Evolutionary conservation across 1,139 yeast genomes (phyloP), one percentile per base, ranked within the genome.

Genomic region (Geotrichum klebahnii): DNA sequence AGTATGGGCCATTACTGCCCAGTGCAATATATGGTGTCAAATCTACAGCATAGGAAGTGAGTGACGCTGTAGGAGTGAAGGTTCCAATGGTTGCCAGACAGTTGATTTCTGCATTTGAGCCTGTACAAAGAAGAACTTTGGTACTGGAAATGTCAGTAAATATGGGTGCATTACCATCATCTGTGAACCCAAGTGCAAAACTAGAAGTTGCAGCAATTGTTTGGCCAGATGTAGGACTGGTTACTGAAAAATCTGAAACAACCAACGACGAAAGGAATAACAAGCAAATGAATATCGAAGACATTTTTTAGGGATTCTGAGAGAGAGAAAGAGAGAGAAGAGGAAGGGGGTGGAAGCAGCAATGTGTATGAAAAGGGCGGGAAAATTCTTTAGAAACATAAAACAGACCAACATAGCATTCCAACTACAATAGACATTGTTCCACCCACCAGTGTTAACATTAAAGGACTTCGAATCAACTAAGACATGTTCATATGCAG

Each of bases 111-210:
- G 63, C 36, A 61, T 80, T 77, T 22, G 82, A 67, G 22, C 96
- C 96, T 1, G 88, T 78, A 68, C 94, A 82, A 51, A 90, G 70
- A 26, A 71, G 67, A 52, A 90, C 71, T 1, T 82, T 72, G 56
- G 77, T 80, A 0, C 69, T 55, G 2, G 67, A 56, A 32, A 79
- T 75, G 10, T 77, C 72, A 1, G 61, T 49, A 45, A 84, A 63
- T 0, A 73, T 56, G 1, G 85, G 87, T 2, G 61, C 59, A n/a
- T 70, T 65, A 24, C 73, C 76, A 48, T 73, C 72, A 58, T 86
- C 92, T 3, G 69, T 65, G 95, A 96, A 89, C 29, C 68, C 58
- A 32, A 89, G 56, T 0, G 70, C 63, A 34, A 90, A 64, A 0
- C 70, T 50, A 6, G 74, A 81, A 3, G 77, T 74, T 3, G 78